Percentiles rank a stretch among this genome's conserved stretches.
phyloP scores from a whole-genome alignment of 345 rosid genomes.

The Melaleuca alternifolia region DNA sequence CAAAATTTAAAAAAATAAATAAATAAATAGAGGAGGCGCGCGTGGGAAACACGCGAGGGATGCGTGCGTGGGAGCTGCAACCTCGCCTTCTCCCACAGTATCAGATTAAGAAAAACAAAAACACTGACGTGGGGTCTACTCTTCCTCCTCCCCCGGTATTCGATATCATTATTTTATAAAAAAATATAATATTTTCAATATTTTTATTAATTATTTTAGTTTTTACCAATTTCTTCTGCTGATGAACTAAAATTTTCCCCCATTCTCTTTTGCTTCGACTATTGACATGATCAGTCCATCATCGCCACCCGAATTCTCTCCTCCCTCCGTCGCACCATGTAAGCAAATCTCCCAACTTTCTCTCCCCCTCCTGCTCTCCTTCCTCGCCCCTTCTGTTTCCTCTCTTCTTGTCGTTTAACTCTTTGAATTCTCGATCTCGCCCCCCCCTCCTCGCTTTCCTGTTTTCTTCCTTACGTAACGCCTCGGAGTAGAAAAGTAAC shows the following conservation, averaged over 20 bases:
- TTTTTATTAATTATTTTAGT: background rate
- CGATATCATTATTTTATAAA: background rate
- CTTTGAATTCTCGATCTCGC: background rate
- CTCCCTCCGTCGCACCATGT: constrained; percentile 3
- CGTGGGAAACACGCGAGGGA: background rate
- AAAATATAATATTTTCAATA: too few species aligned
- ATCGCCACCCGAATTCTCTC: constrained; percentile 1
- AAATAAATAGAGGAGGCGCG: background rate
- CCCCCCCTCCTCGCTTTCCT: background rate
- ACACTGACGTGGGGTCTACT: constrained; percentile 4
- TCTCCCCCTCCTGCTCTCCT: background rate
- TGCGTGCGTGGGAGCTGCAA: background rate
- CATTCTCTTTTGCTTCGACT: background rate
- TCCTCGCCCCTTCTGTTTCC: background rate
- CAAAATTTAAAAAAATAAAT: background rate
- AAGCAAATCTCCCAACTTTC: background rate
- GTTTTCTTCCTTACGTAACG: background rate
- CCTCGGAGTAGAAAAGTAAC: background rate
- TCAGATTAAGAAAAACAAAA: too few species aligned
- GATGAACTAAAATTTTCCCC: background rate
- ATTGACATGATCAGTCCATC: background rate
- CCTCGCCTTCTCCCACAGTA: background rate
- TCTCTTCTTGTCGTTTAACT: background rate
- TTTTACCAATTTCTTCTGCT: background rate
- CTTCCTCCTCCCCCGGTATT: background rate